Evolutionary conservation across 2,329 filamentous ascomycete species (phyloP).

Genomic region (Phyllosticta ampelicida): DNA sequence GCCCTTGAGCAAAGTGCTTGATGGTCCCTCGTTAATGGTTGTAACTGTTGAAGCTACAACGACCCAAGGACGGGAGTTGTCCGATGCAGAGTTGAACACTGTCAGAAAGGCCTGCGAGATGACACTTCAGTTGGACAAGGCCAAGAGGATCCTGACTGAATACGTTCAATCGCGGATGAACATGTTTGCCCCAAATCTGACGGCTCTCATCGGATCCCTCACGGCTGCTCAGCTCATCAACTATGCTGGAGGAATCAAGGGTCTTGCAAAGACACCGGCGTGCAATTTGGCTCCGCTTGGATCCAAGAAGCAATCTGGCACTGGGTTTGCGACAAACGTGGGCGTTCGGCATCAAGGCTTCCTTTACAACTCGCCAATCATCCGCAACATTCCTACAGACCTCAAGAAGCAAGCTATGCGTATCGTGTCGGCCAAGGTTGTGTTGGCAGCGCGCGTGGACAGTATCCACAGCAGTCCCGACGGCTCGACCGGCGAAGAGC

Average conservation of each 20-base stretch:
- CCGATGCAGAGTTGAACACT: constrained; percentile 59
- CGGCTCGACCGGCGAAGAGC: constrained; percentile 69
- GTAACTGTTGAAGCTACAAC: constrained; percentile 91
- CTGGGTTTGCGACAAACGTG: constrained; percentile 85
- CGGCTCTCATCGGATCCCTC: constrained; percentile 77
- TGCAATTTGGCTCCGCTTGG: constrained; percentile 89
- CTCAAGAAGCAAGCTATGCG: constrained; percentile 89
- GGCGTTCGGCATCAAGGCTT: constrained; percentile 86
- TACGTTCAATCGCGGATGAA: constrained; percentile 98
- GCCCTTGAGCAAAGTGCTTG: constrained; percentile 68
- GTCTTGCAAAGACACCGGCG: constrained; percentile 81
- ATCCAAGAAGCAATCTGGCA: constrained; percentile 71
- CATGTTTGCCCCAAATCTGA: constrained; percentile 88
- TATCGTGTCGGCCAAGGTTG: constrained; percentile 85
- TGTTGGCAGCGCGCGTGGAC: constrained; percentile 87
- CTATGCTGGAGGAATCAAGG: constrained; percentile 77
- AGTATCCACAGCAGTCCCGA: constrained; percentile 71
- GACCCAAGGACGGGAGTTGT: constrained; percentile 70
- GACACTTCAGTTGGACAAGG: constrained; percentile 75
- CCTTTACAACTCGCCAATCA: constrained; percentile 83
- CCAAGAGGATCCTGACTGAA: constrained; percentile 76
- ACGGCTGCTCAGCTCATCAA: constrained; percentile 96
- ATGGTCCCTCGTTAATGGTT: constrained; percentile 87
- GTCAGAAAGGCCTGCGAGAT: constrained; percentile 75
- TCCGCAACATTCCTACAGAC: constrained; percentile 73